These are phyloP conservation scores for Pisolithus tinctorius DNA, from an alignment of 768 basidiomycete species.

Conservation along the genomic window DNA sequence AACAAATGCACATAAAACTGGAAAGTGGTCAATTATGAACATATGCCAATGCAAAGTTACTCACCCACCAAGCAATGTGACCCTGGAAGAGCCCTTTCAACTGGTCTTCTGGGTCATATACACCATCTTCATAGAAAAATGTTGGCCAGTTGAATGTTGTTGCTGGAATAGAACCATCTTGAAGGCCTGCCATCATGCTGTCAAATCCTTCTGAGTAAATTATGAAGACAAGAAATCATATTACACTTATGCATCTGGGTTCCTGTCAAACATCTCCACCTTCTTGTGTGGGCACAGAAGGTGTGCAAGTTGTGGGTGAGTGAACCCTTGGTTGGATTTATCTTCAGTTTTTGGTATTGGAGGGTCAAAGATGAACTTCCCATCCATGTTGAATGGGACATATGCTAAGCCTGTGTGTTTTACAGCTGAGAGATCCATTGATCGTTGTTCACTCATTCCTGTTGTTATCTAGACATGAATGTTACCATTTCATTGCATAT, in stretches of 20 bases:
- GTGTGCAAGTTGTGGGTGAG: neutral
- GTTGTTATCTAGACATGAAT: neutral
- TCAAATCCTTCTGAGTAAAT: neutral
- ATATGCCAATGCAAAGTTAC: neutral
- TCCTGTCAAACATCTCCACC: neutral
- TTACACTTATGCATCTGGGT: neutral
- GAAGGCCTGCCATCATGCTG: neutral
- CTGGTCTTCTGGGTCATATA: neutral
- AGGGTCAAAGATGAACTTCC: neutral
- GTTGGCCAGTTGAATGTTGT: neutral
- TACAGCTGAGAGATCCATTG: neutral
- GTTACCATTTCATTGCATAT: neutral
- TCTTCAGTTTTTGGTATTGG: neutral
- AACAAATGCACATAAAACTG: neutral
- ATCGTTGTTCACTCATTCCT: neutral
- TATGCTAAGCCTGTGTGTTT: neutral
- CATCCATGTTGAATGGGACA: neutral
- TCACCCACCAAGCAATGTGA: neutral
- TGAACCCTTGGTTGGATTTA: neutral
- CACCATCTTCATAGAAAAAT: neutral
- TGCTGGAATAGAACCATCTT: neutral
- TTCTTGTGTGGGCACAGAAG: constrained; percentile 1
- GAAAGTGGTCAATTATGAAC: neutral
- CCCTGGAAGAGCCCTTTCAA: neutral
- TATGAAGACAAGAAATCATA: neutral